Conservation (phyloP, 768 basidiomycete species). For the Cystofilobasidium macerans region DNA sequence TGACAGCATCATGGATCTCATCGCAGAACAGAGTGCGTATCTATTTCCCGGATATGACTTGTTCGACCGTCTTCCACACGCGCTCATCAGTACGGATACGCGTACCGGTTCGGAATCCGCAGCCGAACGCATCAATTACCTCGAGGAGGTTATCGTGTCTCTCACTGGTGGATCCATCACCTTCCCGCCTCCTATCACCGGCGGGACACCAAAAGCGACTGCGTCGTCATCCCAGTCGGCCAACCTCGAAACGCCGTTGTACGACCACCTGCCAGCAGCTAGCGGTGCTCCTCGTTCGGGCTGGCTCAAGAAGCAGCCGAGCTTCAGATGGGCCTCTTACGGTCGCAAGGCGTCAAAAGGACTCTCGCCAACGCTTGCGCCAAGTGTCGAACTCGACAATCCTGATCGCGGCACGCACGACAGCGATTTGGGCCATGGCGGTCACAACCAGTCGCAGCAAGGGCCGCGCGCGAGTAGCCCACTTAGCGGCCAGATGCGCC, state of each 20-base stretch:
- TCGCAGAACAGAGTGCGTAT: conserved; percentile 63
- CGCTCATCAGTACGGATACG: no score
- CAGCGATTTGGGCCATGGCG: not conserved
- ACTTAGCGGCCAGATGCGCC: not conserved
- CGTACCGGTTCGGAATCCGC: conserved; percentile 4
- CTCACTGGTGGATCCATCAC: not conserved
- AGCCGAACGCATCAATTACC: conserved; percentile 57
- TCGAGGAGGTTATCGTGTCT: conserved; percentile 50
- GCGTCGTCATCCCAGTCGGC: not conserved
- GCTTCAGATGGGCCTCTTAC: conserved; percentile 81
- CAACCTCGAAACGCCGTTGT: not conserved
- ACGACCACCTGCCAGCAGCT: not conserved
- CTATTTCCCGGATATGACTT: not conserved
- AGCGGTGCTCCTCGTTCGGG: not conserved
- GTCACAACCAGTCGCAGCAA: not conserved
- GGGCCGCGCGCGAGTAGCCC: not conserved
- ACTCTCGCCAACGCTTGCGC: not conserved
- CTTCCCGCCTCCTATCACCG: not conserved
- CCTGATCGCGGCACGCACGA: no score
- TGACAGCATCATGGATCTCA: conserved; percentile 54
- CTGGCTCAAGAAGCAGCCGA: conserved; percentile 55
- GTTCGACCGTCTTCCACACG: not conserved
- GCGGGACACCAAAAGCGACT: no score
- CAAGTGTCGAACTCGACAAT: not conserved
- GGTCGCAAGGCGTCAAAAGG: conserved; percentile 42